Evolutionary conservation across 2,329 filamentous ascomycete genomes (phyloP).

Genomic region (Aspergillus fumigatus): DNA sequence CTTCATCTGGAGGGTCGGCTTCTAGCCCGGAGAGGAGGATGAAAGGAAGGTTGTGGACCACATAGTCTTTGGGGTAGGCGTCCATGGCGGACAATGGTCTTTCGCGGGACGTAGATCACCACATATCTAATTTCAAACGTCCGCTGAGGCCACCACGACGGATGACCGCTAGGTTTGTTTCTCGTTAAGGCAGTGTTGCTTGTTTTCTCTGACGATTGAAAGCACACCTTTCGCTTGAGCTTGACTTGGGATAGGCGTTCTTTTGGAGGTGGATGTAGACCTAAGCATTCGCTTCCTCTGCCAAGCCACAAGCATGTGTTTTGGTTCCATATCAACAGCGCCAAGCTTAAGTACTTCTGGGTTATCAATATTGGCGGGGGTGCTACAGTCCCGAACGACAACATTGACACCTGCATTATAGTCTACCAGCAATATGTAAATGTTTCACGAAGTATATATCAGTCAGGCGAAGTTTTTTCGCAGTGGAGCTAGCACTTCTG

Average conservation of each 20-base stretch:
- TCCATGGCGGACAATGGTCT: constrained; percentile 40
- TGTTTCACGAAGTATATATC: not conserved
- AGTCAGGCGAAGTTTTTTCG: not conserved
- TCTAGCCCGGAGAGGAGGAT: constrained; percentile 75
- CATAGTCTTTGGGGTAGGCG: constrained; percentile 58
- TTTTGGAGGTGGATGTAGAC: not conserved
- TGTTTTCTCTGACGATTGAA: not conserved
- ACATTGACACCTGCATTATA: not conserved
- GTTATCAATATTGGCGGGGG: not conserved
- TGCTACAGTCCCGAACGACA: not conserved
- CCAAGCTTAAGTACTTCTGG: not conserved
- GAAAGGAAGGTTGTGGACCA: constrained; percentile 82
- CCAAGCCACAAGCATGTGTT: not conserved
- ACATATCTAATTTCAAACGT: constrained; percentile 25
- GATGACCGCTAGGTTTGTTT: not conserved
- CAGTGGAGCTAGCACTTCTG: not conserved
- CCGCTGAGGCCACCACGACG: constrained; percentile 1
- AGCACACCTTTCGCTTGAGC: not conserved
- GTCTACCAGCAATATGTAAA: not conserved
- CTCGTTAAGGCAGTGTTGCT: not conserved
- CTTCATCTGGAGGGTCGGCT: constrained; percentile 31
- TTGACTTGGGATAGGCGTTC: not conserved
- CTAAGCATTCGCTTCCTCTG: not conserved
- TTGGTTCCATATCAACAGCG: not conserved
- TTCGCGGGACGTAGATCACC: constrained; percentile 24